Base-by-base conservation (phyloP, 345 rosid species). In the Syzygium aromaticum region DNA sequence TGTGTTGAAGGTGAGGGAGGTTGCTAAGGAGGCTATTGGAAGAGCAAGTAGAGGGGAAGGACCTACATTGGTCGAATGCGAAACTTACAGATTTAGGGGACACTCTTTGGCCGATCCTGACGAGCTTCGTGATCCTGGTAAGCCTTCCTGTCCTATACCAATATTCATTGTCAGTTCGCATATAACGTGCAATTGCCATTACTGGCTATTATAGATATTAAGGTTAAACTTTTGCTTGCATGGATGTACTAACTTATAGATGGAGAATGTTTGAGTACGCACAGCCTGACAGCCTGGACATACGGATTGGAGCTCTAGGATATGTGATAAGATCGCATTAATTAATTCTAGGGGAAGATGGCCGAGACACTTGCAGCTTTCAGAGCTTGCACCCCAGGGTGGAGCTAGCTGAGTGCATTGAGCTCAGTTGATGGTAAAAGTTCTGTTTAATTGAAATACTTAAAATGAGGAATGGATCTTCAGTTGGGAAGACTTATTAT, bases 31-130 rank as follows among this genome's bases (percentile, higher is more conserved):
- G 90, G 94, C 94, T 13, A 73, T 93, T 86, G 92, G 77, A 53
- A 89, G 95, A 85, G 95, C 94, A 77, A 90, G 94, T 87, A 94
- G 91, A 89, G 94, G 95, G 86, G 93, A 91, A 53, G 94, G 95
- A 23, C 95, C 94, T 3, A 93, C 95, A 30, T 88, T 94, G 92
- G 94, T 94, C 21, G 95, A 93, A 88, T 94, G 95, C 21, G 94
- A 94, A 89, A 94, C 94, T 28, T 92, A 94, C 90, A 91, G 94
- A 88, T 93, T 94, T 56, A 92, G 94, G 89, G 95, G 95, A 86
- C 95, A 94, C 91, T 93, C 95, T 77, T 90, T 94, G 92, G 95
- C 94, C 67, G 95, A 94, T 92, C 95, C 94, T 63, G 94, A 94
- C 67, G 95, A 94, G 90, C 95, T 94, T 84, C 95, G 94, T 86